Evolutionary conservation across 139 green algal genomes (phyloP), one percentile per base, ranked within the genome.

Genomic region (Closterium sp.): DNA sequence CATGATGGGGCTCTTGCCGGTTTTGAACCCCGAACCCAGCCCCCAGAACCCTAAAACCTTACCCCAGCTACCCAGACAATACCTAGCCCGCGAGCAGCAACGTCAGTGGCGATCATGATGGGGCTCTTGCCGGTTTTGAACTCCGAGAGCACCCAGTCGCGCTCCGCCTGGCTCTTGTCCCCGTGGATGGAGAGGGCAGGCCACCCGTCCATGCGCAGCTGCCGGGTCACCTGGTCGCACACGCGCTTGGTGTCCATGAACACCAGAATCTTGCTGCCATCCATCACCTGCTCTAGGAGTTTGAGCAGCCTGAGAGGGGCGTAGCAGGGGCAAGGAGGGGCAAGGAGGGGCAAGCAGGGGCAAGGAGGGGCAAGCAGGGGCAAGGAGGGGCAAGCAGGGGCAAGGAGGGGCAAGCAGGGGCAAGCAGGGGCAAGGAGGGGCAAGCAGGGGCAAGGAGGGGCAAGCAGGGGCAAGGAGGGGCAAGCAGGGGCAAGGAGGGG

Each of bases 181-280:
- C 95, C 95, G 91, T 96, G 95, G 45, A 96, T 96, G 9, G 95
- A 95, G 13, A 95, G 89, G n/a, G 90, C 92, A 13, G 91, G 91
- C 93, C 91, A 95, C 4, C 93, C 93, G 88, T 99, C 97, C 89
- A 92, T 97, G 42, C 98, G 95, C 92, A 99, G 95, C 91, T 97
- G 95, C 34, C 97, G 93, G 2, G 97, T 98, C 32, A 99, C 93
- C 93, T 97, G 95, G 93, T 99, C 98, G 94, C 97, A 99, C 50
- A 96, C 95, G 22, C 96, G 95, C 95, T 99, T 99, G 87, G 97
- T 99, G 86, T 98, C 97, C 89, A 96, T 96, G 95, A 99, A 99
- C 45, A 99, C 96, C 28, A 98, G 95, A 42, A 97, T 95, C 32
- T 92, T 93, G 90, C 92, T 91, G 88, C 96, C 97, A 85, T 97